Percentiles rank a stretch among this genome's conserved stretches.
Conservation (phyloP, 495 filamentous ascomycete species). For the Evernia prunastri region DNA sequence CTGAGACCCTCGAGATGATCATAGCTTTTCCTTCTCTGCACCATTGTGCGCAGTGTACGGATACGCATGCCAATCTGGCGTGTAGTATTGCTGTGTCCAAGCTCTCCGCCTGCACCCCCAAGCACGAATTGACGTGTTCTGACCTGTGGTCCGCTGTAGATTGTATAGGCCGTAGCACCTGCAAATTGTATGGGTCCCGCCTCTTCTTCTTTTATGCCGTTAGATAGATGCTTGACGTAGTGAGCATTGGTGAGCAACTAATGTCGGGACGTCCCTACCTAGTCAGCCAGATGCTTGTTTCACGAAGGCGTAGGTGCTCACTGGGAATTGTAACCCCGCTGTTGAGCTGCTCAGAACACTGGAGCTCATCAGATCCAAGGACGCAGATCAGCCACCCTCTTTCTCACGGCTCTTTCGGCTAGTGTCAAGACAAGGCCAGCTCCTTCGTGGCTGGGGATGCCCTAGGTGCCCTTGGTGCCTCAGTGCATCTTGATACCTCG, state of each 20-base stretch:
- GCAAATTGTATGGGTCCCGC: conserved; percentile 50
- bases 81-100: conserved; percentile 60
- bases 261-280: conserved; percentile 6
- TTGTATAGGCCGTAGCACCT: conserved; percentile 48
- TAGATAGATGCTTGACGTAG: conserved; percentile 37
- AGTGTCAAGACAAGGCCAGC: conserved; percentile 1
- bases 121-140: conserved; percentile 49
- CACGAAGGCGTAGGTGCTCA: neutral
- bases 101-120: conserved; percentile 50
- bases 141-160: conserved; percentile 37
- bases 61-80: conserved; percentile 29
- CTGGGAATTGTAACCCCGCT: neutral
- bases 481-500: conserved; percentile 1
- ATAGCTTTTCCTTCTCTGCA: neutral
- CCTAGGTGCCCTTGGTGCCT: neutral
- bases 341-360: neutral
- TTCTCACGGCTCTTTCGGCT: conserved; percentile 1
- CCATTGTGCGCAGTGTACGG: neutral
- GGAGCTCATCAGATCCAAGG: neutral
- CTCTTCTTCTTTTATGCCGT: conserved; percentile 40
- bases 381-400: conserved; percentile 1
- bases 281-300: neutral
- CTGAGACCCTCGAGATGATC: conserved; percentile 3
- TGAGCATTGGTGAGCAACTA: conserved; percentile 9
- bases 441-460: conserved; percentile 6